phyloP scores from a whole-genome alignment of 129 eudicot genomes.

The Lactuca saligna region DNA sequence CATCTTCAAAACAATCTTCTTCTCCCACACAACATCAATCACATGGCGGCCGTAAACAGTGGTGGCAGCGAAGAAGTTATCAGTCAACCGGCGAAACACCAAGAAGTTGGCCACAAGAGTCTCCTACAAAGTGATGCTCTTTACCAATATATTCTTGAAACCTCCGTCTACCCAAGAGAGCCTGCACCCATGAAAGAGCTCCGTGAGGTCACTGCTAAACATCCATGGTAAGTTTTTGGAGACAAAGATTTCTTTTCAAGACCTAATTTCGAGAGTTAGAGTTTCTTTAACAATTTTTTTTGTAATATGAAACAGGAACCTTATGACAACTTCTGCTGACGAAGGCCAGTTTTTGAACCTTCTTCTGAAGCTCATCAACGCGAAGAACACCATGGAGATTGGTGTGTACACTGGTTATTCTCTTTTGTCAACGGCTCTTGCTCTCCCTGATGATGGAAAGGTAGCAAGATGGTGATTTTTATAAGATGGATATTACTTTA shows the following conservation, averaged over 20 bases:
- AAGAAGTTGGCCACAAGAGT: constrained; percentile 67
- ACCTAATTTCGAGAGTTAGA: too few species aligned
- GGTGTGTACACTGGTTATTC: constrained; percentile 65
- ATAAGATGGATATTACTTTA: background rate
- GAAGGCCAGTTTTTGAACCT: constrained; percentile 60
- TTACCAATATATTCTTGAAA: constrained; percentile 61
- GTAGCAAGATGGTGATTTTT: constrained; percentile 14
- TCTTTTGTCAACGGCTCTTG: constrained; percentile 59
- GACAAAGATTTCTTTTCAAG: background rate
- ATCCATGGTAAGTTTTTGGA: constrained; percentile 41
- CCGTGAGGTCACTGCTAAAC: constrained; percentile 61
- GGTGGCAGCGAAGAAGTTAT: constrained; percentile 15
- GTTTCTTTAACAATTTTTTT: background rate
- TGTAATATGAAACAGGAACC: constrained; percentile 37
- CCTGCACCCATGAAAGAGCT: constrained; percentile 63
- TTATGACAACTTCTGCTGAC: constrained; percentile 62
- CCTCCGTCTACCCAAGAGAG: constrained; percentile 63
- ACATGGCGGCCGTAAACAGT: constrained; percentile 36
- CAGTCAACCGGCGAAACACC: constrained; percentile 43
- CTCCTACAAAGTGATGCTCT: constrained; percentile 67
- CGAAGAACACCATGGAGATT: constrained; percentile 57
- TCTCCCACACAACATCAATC: background rate
- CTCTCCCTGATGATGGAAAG: constrained; percentile 65
- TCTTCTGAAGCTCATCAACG: constrained; percentile 51
- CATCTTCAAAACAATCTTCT: constrained; percentile 9